These are phyloP conservation scores for Dactylellina sp. DNA, from an alignment of 2,329 filamentous ascomycete genomes.

Conservation along the genomic window DNA sequence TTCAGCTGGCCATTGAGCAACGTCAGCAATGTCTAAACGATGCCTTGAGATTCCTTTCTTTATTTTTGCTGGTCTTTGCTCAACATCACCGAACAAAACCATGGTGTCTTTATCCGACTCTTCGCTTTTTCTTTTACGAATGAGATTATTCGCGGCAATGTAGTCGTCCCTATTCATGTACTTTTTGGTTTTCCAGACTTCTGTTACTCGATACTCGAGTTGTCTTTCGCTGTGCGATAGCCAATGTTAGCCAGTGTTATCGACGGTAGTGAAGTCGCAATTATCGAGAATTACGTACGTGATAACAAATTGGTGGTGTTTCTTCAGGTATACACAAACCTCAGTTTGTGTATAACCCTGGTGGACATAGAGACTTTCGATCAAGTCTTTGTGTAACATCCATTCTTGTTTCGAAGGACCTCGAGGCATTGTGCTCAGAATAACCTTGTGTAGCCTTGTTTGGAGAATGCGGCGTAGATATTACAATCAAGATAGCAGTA, in stretches of 20 bases:
- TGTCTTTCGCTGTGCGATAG: conserved; percentile 19
- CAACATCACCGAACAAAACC: background rate
- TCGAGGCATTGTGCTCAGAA: conserved; percentile 10
- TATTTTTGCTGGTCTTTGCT: background rate
- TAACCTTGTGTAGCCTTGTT: background rate
- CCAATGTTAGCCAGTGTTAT: background rate
- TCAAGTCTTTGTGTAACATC: background rate
- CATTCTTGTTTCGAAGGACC: background rate
- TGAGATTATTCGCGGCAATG: background rate
- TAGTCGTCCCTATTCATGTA: conserved; percentile 5
- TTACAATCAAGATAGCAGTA: too few relatives aligned
- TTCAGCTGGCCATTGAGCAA: background rate
- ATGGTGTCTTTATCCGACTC: background rate
- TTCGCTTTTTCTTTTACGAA: background rate
- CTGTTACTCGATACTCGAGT: conserved; percentile 10
- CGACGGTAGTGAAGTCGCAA: background rate
- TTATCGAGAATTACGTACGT: conserved; percentile 1
- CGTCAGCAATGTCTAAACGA: background rate
- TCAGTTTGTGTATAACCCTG: conserved; percentile 6
- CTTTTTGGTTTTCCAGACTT: conserved; percentile 1
- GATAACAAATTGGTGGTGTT: background rate
- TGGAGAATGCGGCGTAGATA: too few relatives aligned
- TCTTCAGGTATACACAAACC: conserved; percentile 7
- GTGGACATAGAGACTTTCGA: conserved; percentile 22
- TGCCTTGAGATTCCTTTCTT: background rate